Percentiles rank a stretch among this genome's conserved stretches.
Evolutionary conservation across 257 asterid genomes (phyloP).

Genomic region (Prunella vulgaris): DNA sequence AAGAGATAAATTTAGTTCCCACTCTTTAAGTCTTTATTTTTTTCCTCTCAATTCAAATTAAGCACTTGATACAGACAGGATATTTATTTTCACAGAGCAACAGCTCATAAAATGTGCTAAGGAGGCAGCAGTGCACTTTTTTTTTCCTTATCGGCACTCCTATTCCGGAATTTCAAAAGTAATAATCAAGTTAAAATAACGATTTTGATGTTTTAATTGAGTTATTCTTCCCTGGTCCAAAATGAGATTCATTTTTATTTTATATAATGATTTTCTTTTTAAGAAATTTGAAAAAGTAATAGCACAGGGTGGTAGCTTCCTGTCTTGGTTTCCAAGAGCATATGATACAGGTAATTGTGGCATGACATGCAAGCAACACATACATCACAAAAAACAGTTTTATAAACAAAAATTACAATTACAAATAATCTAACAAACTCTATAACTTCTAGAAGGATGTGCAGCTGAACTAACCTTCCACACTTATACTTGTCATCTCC

Average conservation of each 20-base stretch:
- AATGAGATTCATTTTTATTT: background rate
- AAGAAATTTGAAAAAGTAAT: background rate
- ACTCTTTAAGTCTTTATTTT: background rate
- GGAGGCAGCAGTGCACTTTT: background rate
- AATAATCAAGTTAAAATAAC: background rate
- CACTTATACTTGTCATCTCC: conserved; percentile 45
- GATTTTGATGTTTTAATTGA: background rate
- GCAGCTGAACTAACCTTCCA: conserved; percentile 30
- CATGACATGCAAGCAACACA: background rate
- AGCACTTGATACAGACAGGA: background rate
- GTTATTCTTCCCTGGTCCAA: background rate
- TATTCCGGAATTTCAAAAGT: background rate
- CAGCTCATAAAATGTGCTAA: background rate
- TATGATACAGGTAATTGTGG: background rate
- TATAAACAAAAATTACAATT: background rate
- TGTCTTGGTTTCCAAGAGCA: background rate
- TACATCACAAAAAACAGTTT: background rate
- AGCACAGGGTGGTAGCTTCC: background rate
- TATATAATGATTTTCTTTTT: background rate
- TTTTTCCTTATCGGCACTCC: background rate
- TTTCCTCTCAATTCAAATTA: background rate
- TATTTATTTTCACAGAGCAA: background rate
- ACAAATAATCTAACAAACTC: background rate
- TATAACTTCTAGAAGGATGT: background rate
- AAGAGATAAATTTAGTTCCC: background rate